phyloP scores from a whole-genome alignment of 306 rosid species.

The Ceratonia siliqua region DNA sequence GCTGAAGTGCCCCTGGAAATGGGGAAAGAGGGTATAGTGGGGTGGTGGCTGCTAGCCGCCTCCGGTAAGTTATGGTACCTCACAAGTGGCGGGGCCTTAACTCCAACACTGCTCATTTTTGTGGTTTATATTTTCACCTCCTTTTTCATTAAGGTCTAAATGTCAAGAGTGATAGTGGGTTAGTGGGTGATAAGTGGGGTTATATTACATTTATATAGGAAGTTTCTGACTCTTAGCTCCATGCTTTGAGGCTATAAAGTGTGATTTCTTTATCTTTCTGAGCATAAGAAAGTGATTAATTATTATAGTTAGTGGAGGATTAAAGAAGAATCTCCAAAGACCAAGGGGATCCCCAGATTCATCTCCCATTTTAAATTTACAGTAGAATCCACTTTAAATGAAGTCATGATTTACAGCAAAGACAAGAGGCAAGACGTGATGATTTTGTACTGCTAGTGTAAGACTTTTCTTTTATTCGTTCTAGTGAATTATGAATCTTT shows the following conservation, averaged over 20 bases:
- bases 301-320: constrained; percentile 14
- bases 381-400: constrained; percentile 27
- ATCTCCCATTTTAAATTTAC: neutral
- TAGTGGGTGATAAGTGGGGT: constrained; percentile 24
- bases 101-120: too few relatives aligned
- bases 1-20: neutral
- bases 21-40: neutral
- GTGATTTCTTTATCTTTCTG: neutral
- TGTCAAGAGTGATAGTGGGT: neutral
- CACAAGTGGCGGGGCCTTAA: neutral
- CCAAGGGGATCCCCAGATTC: constrained; percentile 28
- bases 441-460: neutral
- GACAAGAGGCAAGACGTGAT: neutral
- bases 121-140: neutral
- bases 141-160: neutral
- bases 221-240: neutral
- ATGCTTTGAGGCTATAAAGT: neutral
- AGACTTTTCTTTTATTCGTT: neutral
- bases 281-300: neutral
- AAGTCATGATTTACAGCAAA: constrained; percentile 8
- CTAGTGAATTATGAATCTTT: neutral
- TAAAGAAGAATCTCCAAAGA: constrained; percentile 39
- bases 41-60: neutral
- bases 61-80: neutral
- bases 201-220: too few relatives aligned